Conservation (phyloP, 2,329 filamentous ascomycete species). For the Tolypocladium tundrense region DNA sequence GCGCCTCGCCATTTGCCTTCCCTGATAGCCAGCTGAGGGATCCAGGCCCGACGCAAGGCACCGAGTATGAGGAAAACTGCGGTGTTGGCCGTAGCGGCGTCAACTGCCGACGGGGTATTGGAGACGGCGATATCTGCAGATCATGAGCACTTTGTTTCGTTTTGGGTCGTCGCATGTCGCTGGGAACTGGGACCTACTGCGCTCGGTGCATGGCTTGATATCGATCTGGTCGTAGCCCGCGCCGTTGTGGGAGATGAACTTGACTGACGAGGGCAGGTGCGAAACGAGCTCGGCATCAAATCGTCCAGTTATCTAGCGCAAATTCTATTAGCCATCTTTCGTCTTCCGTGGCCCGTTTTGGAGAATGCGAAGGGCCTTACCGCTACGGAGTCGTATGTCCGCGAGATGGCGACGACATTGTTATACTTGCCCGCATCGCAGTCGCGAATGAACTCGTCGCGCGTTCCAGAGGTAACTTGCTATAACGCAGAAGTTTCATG, state of each 20-base stretch:
- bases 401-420: constrained; percentile 46
- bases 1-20: constrained; percentile 48
- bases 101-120: constrained; percentile 56
- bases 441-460: constrained; percentile 25
- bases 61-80: constrained; percentile 63
- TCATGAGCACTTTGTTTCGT: not conserved
- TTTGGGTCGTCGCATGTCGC: too few relatives aligned
- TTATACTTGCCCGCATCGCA: constrained; percentile 46
- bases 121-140: constrained; percentile 43
- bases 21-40: constrained; percentile 46
- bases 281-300: constrained; percentile 52
- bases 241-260: constrained; percentile 31
- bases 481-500: not conserved
- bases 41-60: constrained; percentile 55
- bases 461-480: constrained; percentile 7
- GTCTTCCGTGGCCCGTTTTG: not conserved
- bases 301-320: constrained; percentile 40
- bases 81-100: constrained; percentile 61
- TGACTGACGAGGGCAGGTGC: constrained; percentile 27
- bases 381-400: constrained; percentile 33
- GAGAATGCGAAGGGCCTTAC: not conserved
- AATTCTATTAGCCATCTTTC: not conserved
- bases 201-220: constrained; percentile 45
- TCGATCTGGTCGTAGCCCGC: constrained; percentile 63
- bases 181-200: not conserved